A percentile compares a stretch with the other conserved stretches of the same genome.
Evolutionary conservation across 1,139 yeast genomes (phyloP).

Genomic region (Pichia cactophila): DNA sequence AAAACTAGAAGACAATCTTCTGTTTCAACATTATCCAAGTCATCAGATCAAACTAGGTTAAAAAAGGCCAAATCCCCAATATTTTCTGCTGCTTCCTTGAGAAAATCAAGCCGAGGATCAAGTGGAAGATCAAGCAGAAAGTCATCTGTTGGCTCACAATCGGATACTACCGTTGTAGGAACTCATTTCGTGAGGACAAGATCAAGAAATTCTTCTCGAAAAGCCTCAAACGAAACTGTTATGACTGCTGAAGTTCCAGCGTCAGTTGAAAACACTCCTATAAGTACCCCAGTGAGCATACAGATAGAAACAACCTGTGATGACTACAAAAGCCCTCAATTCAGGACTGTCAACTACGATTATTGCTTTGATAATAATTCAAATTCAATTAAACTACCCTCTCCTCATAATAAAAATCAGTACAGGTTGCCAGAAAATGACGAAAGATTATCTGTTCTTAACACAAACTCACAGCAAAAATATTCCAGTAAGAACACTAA

Average conservation of each 20-base stretch:
- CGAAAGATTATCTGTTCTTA: not conserved
- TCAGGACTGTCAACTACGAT: not conserved
- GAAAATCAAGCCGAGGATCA: conserved; percentile 3
- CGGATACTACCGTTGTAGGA: not conserved
- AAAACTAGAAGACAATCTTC: conserved; percentile 12
- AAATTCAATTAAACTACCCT: not conserved
- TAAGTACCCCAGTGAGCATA: not conserved
- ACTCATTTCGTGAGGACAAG: not conserved
- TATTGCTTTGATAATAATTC: not conserved
- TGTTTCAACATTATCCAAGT: conserved; percentile 4
- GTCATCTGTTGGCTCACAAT: not conserved
- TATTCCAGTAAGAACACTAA: too few species aligned
- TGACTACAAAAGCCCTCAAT: not conserved
- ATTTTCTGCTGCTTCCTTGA: not conserved
- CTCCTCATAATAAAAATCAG: not conserved
- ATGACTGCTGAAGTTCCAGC: conserved; percentile 16
- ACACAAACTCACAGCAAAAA: not conserved
- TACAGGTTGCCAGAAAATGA: not conserved
- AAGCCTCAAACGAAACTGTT: conserved; percentile 4
- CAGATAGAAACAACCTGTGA: not conserved
- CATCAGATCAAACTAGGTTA: not conserved
- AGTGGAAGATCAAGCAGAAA: conserved; percentile 5
- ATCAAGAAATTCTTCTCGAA: conserved; percentile 3
- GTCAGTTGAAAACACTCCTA: conserved; percentile 12
- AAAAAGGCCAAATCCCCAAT: not conserved